Percentiles rank a stretch among this genome's conserved stretches.
Conservation (phyloP, 441 rosid genomes). For the Pelargonium myrrhifolium region DNA sequence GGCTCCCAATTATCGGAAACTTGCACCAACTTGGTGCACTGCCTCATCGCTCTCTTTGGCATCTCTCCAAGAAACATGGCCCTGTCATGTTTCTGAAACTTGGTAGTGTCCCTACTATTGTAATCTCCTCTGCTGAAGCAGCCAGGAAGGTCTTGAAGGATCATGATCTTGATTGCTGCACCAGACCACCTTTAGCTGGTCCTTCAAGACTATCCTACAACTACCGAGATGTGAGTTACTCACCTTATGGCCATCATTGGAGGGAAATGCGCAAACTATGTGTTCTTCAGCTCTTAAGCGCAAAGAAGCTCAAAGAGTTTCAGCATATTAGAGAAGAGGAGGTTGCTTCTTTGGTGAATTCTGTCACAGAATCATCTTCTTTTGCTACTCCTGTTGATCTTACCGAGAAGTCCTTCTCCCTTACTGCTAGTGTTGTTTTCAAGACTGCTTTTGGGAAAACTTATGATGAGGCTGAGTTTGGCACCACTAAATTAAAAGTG, state of each 20-base stretch:
- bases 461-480: no score
- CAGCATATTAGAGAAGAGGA: slow-evolving; percentile 39
- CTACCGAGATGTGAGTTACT: slow-evolving; percentile 31
- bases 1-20: slow-evolving; percentile 32
- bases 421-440: no score
- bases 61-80: slow-evolving; percentile 29
- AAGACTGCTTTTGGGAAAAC: no score
- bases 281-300: slow-evolving; percentile 40
- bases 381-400: slow-evolving; percentile 31
- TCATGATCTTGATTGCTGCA: slow-evolving; percentile 43
- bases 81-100: slow-evolving; percentile 34
- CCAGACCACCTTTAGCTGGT: slow-evolving; percentile 35
- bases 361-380: slow-evolving; percentile 27
- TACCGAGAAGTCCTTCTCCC: slow-evolving; percentile 24
- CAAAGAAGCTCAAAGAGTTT: slow-evolving; percentile 36
- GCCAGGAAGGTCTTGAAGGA: slow-evolving; percentile 35
- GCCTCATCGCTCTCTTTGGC: slow-evolving; percentile 27
- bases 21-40: slow-evolving; percentile 31
- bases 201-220: slow-evolving; percentile 32
- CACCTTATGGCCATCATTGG: slow-evolving; percentile 41
- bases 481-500: no score
- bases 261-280: slow-evolving; percentile 36
- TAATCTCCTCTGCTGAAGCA: slow-evolving; percentile 28
- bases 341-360: slow-evolving; percentile 27
- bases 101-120: slow-evolving; percentile 20